Evolutionary conservation across 1,139 yeast genomes (phyloP).

Genomic region (Pichia sp.): DNA sequence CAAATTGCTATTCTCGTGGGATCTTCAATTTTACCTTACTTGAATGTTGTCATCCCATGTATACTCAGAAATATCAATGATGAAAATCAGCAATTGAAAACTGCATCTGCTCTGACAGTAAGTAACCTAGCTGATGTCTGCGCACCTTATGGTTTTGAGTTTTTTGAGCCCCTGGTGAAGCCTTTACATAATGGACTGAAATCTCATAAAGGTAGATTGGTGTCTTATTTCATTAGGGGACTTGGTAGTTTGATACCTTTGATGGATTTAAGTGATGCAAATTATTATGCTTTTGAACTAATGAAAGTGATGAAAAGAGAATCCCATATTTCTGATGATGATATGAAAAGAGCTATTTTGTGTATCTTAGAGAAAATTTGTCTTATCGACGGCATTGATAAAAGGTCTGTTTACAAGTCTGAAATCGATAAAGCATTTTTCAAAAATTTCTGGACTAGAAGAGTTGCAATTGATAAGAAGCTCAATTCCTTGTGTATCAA

Average conservation of each 20-base stretch:
- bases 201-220: conserved; percentile 67
- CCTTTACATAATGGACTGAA: conserved; percentile 78
- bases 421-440: conserved; percentile 56
- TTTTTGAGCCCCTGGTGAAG: conserved; percentile 66
- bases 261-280: conserved; percentile 79
- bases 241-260: conserved; percentile 77
- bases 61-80: conserved; percentile 59
- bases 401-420: conserved; percentile 38
- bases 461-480: conserved; percentile 54
- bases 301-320: conserved; percentile 63
- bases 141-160: conserved; percentile 84
- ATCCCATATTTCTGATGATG: conserved; percentile 79
- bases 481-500: conserved; percentile 58
- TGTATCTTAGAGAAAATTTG: conserved; percentile 53
- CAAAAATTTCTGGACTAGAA: conserved; percentile 69
- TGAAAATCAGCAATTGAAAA: conserved; percentile 60
- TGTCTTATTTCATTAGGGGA: conserved; percentile 72
- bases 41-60: conserved; percentile 57
- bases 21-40: conserved; percentile 68
- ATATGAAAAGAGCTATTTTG: conserved; percentile 72
- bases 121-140: conserved; percentile 80
- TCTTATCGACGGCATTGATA: conserved; percentile 44
- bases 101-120: conserved; percentile 63
- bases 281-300: conserved; percentile 70
- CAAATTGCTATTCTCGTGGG: conserved; percentile 69